Conservation (phyloP, 208 protist species). For the Crithidia brevicula region DNA sequence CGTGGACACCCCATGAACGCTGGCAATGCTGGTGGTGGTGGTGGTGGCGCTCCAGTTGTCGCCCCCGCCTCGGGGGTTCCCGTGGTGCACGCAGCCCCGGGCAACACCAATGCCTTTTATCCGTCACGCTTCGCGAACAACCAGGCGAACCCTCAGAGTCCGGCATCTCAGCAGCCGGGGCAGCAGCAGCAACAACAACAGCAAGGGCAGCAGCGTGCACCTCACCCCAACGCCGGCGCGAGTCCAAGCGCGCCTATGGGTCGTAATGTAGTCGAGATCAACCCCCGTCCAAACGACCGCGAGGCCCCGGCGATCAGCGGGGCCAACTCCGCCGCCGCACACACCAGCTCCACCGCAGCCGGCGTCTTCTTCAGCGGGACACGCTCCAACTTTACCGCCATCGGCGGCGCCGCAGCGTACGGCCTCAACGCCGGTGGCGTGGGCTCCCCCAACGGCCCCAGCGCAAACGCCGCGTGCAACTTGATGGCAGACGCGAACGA, state of each 20-base stretch:
- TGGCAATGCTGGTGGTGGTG: neutral
- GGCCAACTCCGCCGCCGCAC: slow-evolving; percentile 36
- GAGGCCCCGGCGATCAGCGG: slow-evolving; percentile 45
- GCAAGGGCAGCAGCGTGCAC: slow-evolving; percentile 22
- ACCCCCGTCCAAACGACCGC: neutral
- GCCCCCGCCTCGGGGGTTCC: neutral
- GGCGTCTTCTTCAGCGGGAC: slow-evolving; percentile 50
- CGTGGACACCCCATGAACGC: neutral
- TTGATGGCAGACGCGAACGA: slow-evolving; percentile 57
- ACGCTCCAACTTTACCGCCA: slow-evolving; percentile 54
- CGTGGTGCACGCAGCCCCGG: neutral
- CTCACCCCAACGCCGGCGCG: neutral
- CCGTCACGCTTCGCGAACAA: slow-evolving; percentile 11
- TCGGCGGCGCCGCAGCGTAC: slow-evolving; percentile 35
- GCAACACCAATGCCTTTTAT: slow-evolving; percentile 8
- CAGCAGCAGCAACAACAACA: slow-evolving; percentile 19
- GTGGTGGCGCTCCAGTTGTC: neutral
- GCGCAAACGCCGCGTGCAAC: slow-evolving; percentile 11
- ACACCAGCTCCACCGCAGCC: slow-evolving; percentile 28
- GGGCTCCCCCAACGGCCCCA: slow-evolving; percentile 26
- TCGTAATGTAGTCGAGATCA: slow-evolving; percentile 11
- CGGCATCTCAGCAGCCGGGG: slow-evolving; percentile 6
- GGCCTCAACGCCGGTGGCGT: slow-evolving; percentile 21
- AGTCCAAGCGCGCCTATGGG: neutral
- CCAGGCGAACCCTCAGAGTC: neutral